Evolutionary conservation across 2,329 filamentous ascomycete species (phyloP), one percentile per base, ranked within the genome.

Genomic region (Zymoseptoria pseudotritici): DNA sequence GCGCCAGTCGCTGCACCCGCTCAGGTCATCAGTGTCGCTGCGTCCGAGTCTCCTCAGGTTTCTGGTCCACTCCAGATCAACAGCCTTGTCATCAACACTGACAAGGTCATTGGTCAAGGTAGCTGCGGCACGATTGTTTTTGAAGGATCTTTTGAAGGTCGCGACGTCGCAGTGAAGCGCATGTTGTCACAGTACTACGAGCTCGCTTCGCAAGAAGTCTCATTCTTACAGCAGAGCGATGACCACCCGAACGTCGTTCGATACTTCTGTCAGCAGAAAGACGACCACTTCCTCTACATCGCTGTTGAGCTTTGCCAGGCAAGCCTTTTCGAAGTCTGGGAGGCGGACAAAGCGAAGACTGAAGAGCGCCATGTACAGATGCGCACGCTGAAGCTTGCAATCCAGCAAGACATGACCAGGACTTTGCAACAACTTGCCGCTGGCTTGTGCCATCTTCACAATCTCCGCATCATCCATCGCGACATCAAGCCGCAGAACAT

Each of bases 401-500:
- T 88, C 63, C 87, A 88, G 66, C 79, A 83, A 64, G 90, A 97
- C 69, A 78, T 95, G 55, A 89, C 89, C 0, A 85, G 86, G 63
- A 86, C 95, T 2, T 77, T 99, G 46, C 88, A 91, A 60, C 94
- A 99, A 72, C 91, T 99, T 62, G 90, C 92, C 2, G 88, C 89
- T 58, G 94, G 94, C 42, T 83, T 99, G 29, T 86, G 87, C 60
- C 92, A 97, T 74, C 79, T 99, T 9, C 94, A 99, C 75, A 88
- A 86, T 19, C 82, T 97, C 51, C 89, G 94, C 62, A 97, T 99
- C 70, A 95, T 99, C 2, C 94, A 99, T 73, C 89, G 94, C 57
- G 94, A 99, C 71, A 83, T 99, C 69, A 99, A 99, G 73, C 94
- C 94, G 0, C 94, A 99, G 70, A 99, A 99, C 68, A 97, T 99